Conservation (phyloP, 352 stramenopile genomes). For the Phytopythium kandeliae region DNA sequence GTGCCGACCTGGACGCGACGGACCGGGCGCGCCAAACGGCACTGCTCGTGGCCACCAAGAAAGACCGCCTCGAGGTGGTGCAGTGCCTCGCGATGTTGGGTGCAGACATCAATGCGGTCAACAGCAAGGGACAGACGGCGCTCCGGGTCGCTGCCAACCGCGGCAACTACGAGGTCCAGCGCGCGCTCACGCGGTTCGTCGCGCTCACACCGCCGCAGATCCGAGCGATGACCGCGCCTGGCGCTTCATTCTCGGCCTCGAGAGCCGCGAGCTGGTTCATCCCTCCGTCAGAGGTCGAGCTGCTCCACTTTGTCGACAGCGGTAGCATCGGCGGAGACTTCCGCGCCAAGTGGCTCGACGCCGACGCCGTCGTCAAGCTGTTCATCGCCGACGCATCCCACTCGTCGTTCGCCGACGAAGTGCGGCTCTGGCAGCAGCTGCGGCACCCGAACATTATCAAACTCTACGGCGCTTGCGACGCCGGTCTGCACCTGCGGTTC, state of each 20-base stretch:
- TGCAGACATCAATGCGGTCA: neutral
- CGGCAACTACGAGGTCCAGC: neutral
- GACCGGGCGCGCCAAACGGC: neutral
- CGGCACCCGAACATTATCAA: conserved; percentile 15
- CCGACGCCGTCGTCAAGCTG: neutral
- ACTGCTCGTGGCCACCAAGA: neutral
- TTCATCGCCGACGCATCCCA: neutral
- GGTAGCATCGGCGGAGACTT: neutral
- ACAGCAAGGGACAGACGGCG: neutral
- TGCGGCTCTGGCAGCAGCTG: conserved; percentile 9
- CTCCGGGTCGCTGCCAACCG: neutral
- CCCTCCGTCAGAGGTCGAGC: conserved; percentile 1
- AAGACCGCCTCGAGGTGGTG: neutral
- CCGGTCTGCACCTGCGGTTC: conserved; percentile 5
- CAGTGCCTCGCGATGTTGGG: neutral
- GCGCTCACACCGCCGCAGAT: neutral
- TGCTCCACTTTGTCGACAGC: neutral
- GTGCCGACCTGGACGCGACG: neutral
- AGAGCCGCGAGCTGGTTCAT: conserved; percentile 1
- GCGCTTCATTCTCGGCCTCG: too few relatives aligned
- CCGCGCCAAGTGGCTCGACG: conserved; percentile 4
- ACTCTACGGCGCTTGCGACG: conserved; percentile 12
- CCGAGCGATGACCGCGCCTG: too few relatives aligned
- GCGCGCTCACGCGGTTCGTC: neutral
- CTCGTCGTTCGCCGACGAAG: conserved; percentile 3